A percentile compares a stretch with the other conserved stretches of the same genome.
Conservation (phyloP, 2,329 filamentous ascomycete genomes). For the Beauveria australis region DNA sequence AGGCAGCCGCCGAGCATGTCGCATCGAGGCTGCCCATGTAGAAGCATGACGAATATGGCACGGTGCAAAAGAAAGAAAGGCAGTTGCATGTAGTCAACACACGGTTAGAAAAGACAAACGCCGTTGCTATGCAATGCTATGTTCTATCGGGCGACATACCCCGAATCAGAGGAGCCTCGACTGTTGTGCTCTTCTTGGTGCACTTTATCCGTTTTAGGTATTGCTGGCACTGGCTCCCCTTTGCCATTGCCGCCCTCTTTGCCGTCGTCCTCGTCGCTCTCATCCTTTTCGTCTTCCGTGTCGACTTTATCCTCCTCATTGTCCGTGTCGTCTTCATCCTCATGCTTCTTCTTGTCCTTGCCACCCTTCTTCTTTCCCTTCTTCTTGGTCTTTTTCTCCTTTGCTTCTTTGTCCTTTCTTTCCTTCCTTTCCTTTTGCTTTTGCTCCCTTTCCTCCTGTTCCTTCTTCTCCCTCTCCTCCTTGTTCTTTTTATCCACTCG, state of each 20-base stretch:
- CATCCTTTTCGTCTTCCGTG: conserved; percentile 10
- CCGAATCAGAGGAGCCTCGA: background rate
- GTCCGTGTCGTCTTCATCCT: conserved; percentile 16
- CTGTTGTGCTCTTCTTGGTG: background rate
- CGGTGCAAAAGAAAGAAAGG: too few relatives aligned
- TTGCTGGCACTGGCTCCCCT: conserved; percentile 4
- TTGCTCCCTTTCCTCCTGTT: conserved; percentile 30
- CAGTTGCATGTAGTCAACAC: background rate
- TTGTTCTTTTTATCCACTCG: conserved; percentile 41
- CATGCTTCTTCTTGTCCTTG: conserved; percentile 20
- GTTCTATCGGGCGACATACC: background rate
- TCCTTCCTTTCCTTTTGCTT: conserved; percentile 26
- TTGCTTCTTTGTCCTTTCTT: conserved; percentile 22
- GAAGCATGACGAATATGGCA: too few relatives aligned
- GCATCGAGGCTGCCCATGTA: background rate
- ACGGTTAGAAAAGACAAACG: background rate
- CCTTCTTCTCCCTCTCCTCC: conserved; percentile 33
- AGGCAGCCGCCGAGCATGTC: conserved; percentile 20
- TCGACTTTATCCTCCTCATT: conserved; percentile 15
- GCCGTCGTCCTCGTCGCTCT: background rate
- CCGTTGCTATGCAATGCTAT: background rate
- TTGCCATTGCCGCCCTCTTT: conserved; percentile 12
- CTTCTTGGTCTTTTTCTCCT: conserved; percentile 19
- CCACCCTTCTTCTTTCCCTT: conserved; percentile 15
- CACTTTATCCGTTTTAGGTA: conserved; percentile 12